Evolutionary conservation across 2,329 filamentous ascomycete genomes (phyloP).

Genomic region (Epichloe elymi): DNA sequence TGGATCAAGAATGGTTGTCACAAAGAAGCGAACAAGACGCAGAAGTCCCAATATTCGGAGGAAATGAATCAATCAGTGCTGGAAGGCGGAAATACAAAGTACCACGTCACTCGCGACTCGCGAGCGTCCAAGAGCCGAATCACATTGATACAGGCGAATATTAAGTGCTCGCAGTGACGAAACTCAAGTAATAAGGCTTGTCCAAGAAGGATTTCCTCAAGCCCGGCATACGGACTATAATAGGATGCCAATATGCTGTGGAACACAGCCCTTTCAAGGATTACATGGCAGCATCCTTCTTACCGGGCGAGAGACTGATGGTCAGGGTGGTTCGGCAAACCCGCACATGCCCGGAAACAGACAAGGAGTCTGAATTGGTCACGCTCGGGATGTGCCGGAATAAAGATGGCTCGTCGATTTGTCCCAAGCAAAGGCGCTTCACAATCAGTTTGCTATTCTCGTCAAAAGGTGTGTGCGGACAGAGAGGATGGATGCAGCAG

Average conservation of each 20-base stretch:
- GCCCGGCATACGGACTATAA: not conserved
- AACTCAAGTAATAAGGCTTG: not conserved
- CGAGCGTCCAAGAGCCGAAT: not conserved
- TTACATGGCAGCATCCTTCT: not conserved
- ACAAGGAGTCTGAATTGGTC: not conserved
- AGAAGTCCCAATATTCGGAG: too few relatives aligned
- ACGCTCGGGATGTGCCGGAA: not conserved
- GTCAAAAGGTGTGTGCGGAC: not conserved
- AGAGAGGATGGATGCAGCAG: not conserved
- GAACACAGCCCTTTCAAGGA: not conserved
- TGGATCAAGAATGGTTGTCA: not conserved
- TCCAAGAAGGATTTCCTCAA: not conserved
- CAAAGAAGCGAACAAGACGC: not conserved
- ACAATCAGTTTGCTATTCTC: not conserved
- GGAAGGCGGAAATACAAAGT: not conserved
- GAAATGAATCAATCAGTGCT: not conserved
- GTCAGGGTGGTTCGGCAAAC: not conserved
- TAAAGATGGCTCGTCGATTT: not conserved
- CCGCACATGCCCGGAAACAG: not conserved
- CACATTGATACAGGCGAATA: not conserved
- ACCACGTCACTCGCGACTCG: not conserved
- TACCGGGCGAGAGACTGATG: not conserved
- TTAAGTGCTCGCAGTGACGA: not conserved
- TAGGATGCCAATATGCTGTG: slow-evolving; percentile 1
- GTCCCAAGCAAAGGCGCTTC: not conserved